Conservation (phyloP, 306 rosid genomes). For the Glycine soja region DNA sequence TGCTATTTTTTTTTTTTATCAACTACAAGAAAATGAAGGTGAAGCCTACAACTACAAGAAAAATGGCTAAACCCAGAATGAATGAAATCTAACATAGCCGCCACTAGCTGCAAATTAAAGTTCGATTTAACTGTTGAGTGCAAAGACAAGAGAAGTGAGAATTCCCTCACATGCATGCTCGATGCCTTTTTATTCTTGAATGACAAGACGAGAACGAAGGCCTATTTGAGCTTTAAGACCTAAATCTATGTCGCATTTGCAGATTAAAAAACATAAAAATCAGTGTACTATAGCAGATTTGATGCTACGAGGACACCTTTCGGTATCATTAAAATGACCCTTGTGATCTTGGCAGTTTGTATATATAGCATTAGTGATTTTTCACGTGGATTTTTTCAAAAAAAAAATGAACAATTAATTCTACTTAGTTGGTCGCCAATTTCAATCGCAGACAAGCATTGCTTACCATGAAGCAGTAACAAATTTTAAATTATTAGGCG, state of each 20-base stretch:
- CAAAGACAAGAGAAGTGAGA: conserved; percentile 9
- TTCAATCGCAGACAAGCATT: conserved; percentile 31
- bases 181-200: background rate
- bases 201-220: conserved; percentile 35
- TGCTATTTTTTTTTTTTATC: background rate
- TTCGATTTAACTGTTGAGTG: conserved; percentile 15
- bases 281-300: conserved; percentile 26
- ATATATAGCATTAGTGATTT: background rate
- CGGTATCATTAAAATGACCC: conserved; percentile 5
- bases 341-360: background rate
- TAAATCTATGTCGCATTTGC: conserved; percentile 37
- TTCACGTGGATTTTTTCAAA: background rate
- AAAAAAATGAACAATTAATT: background rate
- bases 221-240: background rate
- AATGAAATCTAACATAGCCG: conserved; percentile 8
- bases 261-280: conserved; percentile 17
- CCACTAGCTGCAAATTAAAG: background rate
- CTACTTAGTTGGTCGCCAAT: conserved; percentile 24
- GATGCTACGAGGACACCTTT: conserved; percentile 26
- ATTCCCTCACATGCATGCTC: conserved; percentile 34
- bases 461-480: conserved; percentile 24
- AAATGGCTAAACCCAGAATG: conserved; percentile 20
- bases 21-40: background rate
- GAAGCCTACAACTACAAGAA: background rate
- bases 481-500: conserved; percentile 39